Conservation (phyloP, 2,329 filamentous ascomycete genomes). For the Huntiella abstrusa region DNA sequence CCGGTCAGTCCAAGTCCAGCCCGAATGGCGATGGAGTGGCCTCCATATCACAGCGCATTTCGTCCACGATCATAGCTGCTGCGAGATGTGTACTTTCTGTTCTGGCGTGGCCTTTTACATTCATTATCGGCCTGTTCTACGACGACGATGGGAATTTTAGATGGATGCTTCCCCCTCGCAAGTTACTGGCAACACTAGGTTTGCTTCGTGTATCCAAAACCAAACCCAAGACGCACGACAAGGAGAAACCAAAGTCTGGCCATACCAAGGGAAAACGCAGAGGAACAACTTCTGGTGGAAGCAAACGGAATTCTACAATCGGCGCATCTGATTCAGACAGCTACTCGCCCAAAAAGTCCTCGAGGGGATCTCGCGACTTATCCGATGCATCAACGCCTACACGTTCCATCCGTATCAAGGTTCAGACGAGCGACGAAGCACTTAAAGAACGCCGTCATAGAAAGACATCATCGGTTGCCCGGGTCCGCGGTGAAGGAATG, state of each 20-base stretch:
- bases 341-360: slow-evolving; percentile 1
- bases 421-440: slow-evolving; percentile 57
- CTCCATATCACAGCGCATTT: slow-evolving; percentile 47
- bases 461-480: slow-evolving; percentile 23
- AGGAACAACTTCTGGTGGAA: slow-evolving; percentile 10
- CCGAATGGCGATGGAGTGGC: slow-evolving; percentile 25
- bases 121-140: slow-evolving; percentile 67
- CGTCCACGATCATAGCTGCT: slow-evolving; percentile 52
- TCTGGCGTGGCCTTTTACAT: slow-evolving; percentile 61
- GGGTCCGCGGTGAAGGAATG: slow-evolving; percentile 8
- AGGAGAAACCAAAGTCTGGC: not conserved
- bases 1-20: slow-evolving; percentile 13
- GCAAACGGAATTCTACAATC: slow-evolving; percentile 14
- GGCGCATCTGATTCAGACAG: slow-evolving; percentile 9
- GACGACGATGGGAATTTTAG: slow-evolving; percentile 64
- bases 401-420: slow-evolving; percentile 76
- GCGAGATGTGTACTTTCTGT: slow-evolving; percentile 63
- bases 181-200: slow-evolving; percentile 27
- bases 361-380: slow-evolving; percentile 3
- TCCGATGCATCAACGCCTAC: not conserved
- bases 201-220: not conserved
- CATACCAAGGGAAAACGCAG: slow-evolving; percentile 5
- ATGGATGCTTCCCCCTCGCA: slow-evolving; percentile 53
- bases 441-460: slow-evolving; percentile 55
- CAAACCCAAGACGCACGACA: slow-evolving; percentile 2